Evolutionary conservation across 192 early-diverging fungal genomes (phyloP).

Genomic region (Chytriomyces sp.): DNA sequence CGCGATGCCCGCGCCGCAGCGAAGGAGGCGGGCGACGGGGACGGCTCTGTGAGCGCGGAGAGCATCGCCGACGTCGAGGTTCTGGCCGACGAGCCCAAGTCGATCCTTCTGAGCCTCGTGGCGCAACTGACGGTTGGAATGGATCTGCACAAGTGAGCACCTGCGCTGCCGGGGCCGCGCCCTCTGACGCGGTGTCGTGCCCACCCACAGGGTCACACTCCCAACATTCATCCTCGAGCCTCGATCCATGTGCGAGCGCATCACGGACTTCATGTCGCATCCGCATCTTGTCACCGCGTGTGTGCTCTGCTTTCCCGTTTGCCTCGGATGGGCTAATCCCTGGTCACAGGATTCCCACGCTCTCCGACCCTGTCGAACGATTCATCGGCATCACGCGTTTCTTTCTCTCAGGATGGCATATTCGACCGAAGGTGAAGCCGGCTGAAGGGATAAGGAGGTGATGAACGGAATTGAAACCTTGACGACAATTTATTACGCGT

Average conservation of each 20-base stretch:
- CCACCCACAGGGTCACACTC: conserved; percentile 74
- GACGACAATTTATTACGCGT: too few relatives aligned
- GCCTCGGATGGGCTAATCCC: background rate
- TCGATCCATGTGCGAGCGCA: conserved; percentile 88
- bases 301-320: background rate
- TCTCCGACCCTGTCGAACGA: conserved; percentile 64
- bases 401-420: conserved; percentile 61
- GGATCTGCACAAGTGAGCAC: conserved; percentile 70
- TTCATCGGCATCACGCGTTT: conserved; percentile 69
- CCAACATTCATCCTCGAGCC: conserved; percentile 96
- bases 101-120: conserved; percentile 87
- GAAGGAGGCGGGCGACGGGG: too few relatives aligned
- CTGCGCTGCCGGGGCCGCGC: background rate
- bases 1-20: too few relatives aligned
- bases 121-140: conserved; percentile 83
- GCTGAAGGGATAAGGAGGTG: background rate
- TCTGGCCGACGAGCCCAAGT: conserved; percentile 77
- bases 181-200: background rate
- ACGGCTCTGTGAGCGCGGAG: too few relatives aligned
- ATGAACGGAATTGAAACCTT: background rate
- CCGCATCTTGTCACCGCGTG: conserved; percentile 66
- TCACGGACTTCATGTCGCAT: conserved; percentile 90
- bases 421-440: conserved; percentile 56
- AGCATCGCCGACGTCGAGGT: conserved; percentile 73
- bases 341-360: conserved; percentile 50